Evolutionary conservation across 2,329 filamentous ascomycete genomes (phyloP), one percentile per base, ranked within the genome.

Genomic region (Paraconiothyrium sp.): DNA sequence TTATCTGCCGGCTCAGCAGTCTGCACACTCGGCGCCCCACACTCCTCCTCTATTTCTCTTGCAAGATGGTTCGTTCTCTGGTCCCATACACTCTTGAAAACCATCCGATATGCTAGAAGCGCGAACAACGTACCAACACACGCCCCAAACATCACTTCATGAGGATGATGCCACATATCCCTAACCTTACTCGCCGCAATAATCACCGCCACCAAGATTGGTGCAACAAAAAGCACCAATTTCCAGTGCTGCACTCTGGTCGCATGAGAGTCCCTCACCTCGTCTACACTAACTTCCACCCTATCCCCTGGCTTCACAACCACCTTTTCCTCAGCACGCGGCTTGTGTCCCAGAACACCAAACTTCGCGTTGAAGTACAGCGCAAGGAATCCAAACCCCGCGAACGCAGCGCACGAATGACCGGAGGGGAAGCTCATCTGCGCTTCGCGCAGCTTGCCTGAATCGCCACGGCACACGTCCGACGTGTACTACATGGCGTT

Each of bases 81-180:
- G 54, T 70, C 61, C 57, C 69, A 71, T 22, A 72, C 62, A 44
- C 64, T 63, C 47, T 56, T 50, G 51, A 89, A 91, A 5, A 85
- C 83, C 85, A 89, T 89, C 49, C 88, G 79, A 70, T 89, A 91
- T 0, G 84, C 77, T 1, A 84, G 84, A 63, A 90, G 86, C 0
- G 89, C 89, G 74, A 90, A 86, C 55, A 85, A 68, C 0, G 83
- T 86, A 1, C 89, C 89, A 30, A 91, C 88, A 20, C 85, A 70
- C 0, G 83, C 87, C 2, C 89, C 89, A 0, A 85, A 87, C 0
- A 91, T 58, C 8, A 90, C 81, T 62, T 92, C 90, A 59, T 90
- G 89, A 84, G 88, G 90, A 76, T 92, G 88, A 77, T 93, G 90
- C 76, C 69, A 76, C n/a, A 89, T 85, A 66, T 92, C 78, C 57